Base-by-base conservation (phyloP, 805 yeast genomes). In the Candida coquimbonensis region DNA sequence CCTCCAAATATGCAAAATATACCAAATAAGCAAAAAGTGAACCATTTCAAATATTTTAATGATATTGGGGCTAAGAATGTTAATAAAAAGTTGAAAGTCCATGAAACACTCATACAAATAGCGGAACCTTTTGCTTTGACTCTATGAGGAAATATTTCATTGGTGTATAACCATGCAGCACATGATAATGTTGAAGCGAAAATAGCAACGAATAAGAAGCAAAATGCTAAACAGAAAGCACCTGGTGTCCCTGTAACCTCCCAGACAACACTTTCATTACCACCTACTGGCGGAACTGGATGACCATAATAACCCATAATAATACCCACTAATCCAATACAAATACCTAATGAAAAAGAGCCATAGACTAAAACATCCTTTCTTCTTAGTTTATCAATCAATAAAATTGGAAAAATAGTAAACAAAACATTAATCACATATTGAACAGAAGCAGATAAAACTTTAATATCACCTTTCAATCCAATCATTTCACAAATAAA, bases 401-500 rank as follows among this genome's bases (percentile, higher is more conserved):
- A 57, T 8, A 68, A 31, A 1, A 75, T 59, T 2, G 81, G 81
- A 25, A 76, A 47, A 5, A 69, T 43, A 0, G 77, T 67, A 53
- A 75, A 70, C 0, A 67, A 8, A 0, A 67, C 67, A 45, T 70
- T 63, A 13, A 75, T 49, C 5, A 69, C 59, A 44, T 73, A 71
- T 31, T 69, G 74, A 25, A 67, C 51, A 0, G 73, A 65, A 0
- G 71, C 70, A 4, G 70, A 53, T 4, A 63, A 40, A 7, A 64
- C 47, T 45, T 63, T 66, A 5, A 49, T 43, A 4, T 65, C 57
- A 0, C 68, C 72, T 11, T 60, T 54, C 32, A 75, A 47, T 0
- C 78, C 80, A 51, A 75, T 64, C 64, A 69, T 67, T 31, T 68
- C 73, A 58, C 80, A 76, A 13, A 77, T 64, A 51, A 64, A 70